Percentiles rank a stretch among this genome's conserved stretches.
These are phyloP conservation scores for Monosiga brevicollis DNA, from an alignment of 78 protist genomes.

Conservation along the genomic window DNA sequence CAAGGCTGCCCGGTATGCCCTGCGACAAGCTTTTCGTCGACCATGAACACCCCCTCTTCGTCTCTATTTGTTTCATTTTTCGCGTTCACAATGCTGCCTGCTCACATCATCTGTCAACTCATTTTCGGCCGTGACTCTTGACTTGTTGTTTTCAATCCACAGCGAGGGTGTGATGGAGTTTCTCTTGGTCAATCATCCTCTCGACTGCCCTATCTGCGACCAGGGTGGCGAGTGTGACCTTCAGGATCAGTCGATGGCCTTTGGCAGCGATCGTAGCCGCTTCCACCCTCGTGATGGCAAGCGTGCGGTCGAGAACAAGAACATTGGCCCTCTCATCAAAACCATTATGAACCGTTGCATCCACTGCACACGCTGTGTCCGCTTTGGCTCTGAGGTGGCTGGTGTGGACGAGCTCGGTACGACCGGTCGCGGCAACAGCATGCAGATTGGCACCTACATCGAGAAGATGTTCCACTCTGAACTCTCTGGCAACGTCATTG, in stretches of 20 bases:
- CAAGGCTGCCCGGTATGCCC: conserved; percentile 66
- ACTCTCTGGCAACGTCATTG: conserved; percentile 65
- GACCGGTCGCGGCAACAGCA: conserved; percentile 69
- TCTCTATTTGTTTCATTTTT: background rate
- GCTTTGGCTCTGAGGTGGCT: conserved; percentile 55
- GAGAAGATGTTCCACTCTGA: conserved; percentile 28
- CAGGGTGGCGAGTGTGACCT: conserved; percentile 79
- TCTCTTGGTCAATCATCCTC: conserved; percentile 66
- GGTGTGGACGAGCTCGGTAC: conserved; percentile 57
- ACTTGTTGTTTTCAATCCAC: background rate
- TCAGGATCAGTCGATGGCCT: conserved; percentile 54
- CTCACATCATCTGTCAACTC: background rate
- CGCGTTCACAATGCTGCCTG: background rate
- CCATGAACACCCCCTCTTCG: no score
- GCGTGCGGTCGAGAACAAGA: conserved; percentile 73
- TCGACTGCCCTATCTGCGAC: conserved; percentile 74
- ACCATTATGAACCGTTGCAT: conserved; percentile 73
- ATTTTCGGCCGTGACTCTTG: background rate
- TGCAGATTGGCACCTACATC: conserved; percentile 61
- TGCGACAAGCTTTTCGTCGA: no score
- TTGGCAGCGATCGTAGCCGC: conserved; percentile 47
- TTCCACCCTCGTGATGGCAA: conserved; percentile 4
- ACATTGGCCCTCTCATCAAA: conserved; percentile 70
- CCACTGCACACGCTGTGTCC: conserved; percentile 78
- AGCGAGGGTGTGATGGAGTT: conserved; percentile 80